Evolutionary conservation across 1,284 basidiomycete species (phyloP), one percentile per base, ranked within the genome.

Genomic region (Trametes polyzona): DNA sequence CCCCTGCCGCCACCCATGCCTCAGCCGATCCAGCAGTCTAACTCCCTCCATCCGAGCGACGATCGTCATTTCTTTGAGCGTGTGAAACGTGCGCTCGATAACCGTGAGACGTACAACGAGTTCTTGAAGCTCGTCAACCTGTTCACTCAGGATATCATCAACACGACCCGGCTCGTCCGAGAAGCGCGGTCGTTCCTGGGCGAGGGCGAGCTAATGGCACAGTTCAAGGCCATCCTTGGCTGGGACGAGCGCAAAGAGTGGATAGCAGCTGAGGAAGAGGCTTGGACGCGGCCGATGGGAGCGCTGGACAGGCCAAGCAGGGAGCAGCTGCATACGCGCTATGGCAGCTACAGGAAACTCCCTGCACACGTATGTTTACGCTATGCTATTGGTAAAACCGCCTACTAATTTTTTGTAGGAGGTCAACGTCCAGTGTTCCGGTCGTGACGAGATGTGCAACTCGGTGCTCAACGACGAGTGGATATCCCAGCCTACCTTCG

Each of bases 401-500:
- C n/a, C n/a, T 52, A 23, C 48, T 65, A 17, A 63, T 46, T 41
- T 19, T 35, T n/a, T 24, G 51, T 58, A 95, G 91, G 95, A 97
- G 74, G 85, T 88, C 61, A 90, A 91, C 61, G 85, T 96, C 21
- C 80, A 88, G 12, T 99, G 96, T 72, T 94, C 94, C 2, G 96
- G 97, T 0, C 89, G 97, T 30, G 96, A 98, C 69, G 93, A 95
- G 35, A 96, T 98, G 88, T 98, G 96, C 75, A 93, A 89, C 75
- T 90, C 93, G 21, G 96, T 99, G 4, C 81, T 99, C 58, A 99
- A 98, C 71, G 95, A 97, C 70, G 92, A 96, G 68, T 97, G 95
- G 93, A 90, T 98, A 32, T 95, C 94, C 14, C 95, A 98, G 71
- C 95, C 96, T 0, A 94, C 92, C 0, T 97, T 93, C 88, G 88